These are phyloP conservation scores for Dissophora globulifera DNA, from an alignment of 192 early-diverging fungal species.

Conservation along the genomic window DNA sequence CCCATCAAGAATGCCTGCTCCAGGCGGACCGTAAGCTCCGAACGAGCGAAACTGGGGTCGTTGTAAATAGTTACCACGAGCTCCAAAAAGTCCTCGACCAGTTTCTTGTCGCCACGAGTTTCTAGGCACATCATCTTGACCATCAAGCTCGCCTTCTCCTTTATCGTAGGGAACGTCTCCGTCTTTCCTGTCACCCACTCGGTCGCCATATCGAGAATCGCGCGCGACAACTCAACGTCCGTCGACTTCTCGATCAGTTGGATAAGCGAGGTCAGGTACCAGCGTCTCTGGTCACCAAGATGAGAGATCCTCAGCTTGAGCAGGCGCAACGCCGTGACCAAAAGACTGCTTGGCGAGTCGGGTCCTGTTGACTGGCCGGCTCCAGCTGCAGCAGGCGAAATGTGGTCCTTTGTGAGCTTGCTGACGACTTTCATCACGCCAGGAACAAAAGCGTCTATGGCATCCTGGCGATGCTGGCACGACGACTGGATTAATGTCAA, in stretches of 20 bases:
- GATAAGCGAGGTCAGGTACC: slow-evolving; percentile 82
- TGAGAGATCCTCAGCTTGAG: slow-evolving; percentile 71
- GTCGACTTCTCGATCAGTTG: slow-evolving; percentile 88
- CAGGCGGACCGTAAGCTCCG: slow-evolving; percentile 92
- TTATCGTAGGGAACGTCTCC: slow-evolving; percentile 94
- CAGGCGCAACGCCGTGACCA: slow-evolving; percentile 64
- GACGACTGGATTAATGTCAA: slow-evolving; percentile 76
- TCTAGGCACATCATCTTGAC: slow-evolving; percentile 92
- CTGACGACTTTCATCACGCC: slow-evolving; percentile 86
- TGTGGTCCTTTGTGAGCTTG: slow-evolving; percentile 88
- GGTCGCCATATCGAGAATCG: slow-evolving; percentile 84
- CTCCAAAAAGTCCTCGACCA: slow-evolving; percentile 87
- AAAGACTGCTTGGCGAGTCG: slow-evolving; percentile 62
- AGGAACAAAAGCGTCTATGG: slow-evolving; percentile 76
- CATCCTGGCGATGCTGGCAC: slow-evolving; percentile 68
- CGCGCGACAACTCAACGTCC: slow-evolving; percentile 75
- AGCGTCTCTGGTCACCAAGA: slow-evolving; percentile 87
- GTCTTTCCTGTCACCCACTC: slow-evolving; percentile 86
- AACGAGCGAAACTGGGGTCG: slow-evolving; percentile 80
- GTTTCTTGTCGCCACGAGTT: slow-evolving; percentile 67
- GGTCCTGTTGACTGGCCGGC: slow-evolving; percentile 45
- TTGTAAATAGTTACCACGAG: slow-evolving; percentile 94
- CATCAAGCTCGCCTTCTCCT: slow-evolving; percentile 95
- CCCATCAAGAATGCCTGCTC: slow-evolving; percentile 97
- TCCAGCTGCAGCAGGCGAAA: slow-evolving; percentile 52